Percentiles rank a stretch among this genome's conserved stretches.
phyloP scores from a whole-genome alignment of 768 basidiomycete genomes.

The Suillus clintonianus region DNA sequence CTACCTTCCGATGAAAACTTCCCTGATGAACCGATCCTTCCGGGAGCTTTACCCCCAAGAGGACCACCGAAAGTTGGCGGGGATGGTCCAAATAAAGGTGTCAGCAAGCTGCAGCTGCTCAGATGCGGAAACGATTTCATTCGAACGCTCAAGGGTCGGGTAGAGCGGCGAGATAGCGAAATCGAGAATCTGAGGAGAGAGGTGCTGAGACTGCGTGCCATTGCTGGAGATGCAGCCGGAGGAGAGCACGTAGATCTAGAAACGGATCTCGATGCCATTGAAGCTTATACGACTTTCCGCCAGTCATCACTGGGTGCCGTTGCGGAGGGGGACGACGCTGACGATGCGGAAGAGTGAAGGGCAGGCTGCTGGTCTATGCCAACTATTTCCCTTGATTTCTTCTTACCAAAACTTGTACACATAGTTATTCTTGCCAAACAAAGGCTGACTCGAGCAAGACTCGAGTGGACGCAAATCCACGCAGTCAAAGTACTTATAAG shows the following conservation, averaged over 20 bases:
- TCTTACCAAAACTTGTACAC: neutral
- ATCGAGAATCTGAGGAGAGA: constrained; percentile 68
- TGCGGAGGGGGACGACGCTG: constrained; percentile 32
- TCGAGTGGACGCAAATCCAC: neutral
- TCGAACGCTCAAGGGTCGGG: constrained; percentile 68
- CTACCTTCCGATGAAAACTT: constrained; percentile 74
- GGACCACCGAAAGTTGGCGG: constrained; percentile 82
- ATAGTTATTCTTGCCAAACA: neutral
- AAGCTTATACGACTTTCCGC: constrained; percentile 22
- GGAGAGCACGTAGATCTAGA: constrained; percentile 27
- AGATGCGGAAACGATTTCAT: constrained; percentile 92
- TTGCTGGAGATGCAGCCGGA: constrained; percentile 26
- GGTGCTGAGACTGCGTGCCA: constrained; percentile 56
- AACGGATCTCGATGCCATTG: constrained; percentile 32
- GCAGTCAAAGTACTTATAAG: neutral
- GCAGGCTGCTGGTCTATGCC: neutral
- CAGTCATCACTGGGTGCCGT: constrained; percentile 24
- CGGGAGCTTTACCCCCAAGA: constrained; percentile 87
- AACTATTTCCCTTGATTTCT: neutral
- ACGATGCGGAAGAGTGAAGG: constrained; percentile 24
- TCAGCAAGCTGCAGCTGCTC: constrained; percentile 90
- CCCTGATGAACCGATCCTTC: constrained; percentile 73
- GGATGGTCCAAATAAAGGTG: constrained; percentile 93
- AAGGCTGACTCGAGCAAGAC: too few species aligned
- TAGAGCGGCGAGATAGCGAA: constrained; percentile 81